Conservation (phyloP, 2,329 filamentous ascomycete species). For the Cryphonectria nitschkei region DNA sequence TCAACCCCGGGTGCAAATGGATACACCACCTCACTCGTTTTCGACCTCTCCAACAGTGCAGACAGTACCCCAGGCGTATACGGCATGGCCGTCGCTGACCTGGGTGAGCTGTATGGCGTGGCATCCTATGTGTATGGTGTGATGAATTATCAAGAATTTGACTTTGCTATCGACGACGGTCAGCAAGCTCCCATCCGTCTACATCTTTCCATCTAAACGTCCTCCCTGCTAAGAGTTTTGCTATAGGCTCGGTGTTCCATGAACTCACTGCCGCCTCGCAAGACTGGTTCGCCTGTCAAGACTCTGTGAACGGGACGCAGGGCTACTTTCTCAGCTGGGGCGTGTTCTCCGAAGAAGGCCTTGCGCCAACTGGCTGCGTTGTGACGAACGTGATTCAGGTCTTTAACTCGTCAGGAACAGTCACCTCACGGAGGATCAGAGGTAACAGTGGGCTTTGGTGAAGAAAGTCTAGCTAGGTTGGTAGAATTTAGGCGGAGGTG, state of each 20-base stretch:
- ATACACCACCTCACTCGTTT: constrained; percentile 13
- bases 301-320: constrained; percentile 4
- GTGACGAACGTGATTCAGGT: constrained; percentile 9
- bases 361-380: constrained; percentile 9
- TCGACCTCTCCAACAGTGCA: constrained; percentile 20
- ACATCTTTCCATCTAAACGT: not conserved
- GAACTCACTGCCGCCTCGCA: constrained; percentile 17
- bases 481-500: not conserved
- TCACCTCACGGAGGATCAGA: not conserved
- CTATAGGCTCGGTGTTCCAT: constrained; percentile 13
- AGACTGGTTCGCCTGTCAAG: constrained; percentile 23
- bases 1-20: not conserved
- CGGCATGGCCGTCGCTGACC: constrained; percentile 12
- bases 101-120: constrained; percentile 14
- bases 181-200: not conserved
- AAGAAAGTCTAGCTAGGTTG: too few relatives aligned
- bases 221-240: not conserved
- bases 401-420: constrained; percentile 1
- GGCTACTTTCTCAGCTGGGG: constrained; percentile 25
- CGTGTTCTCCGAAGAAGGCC: not conserved
- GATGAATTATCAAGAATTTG: constrained; percentile 18
- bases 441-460: not conserved
- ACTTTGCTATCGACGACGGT: constrained; percentile 13
- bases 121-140: not conserved
- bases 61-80: not conserved